Conservation (phyloP, 768 basidiomycete species). For the Suillus ampliporus region DNA sequence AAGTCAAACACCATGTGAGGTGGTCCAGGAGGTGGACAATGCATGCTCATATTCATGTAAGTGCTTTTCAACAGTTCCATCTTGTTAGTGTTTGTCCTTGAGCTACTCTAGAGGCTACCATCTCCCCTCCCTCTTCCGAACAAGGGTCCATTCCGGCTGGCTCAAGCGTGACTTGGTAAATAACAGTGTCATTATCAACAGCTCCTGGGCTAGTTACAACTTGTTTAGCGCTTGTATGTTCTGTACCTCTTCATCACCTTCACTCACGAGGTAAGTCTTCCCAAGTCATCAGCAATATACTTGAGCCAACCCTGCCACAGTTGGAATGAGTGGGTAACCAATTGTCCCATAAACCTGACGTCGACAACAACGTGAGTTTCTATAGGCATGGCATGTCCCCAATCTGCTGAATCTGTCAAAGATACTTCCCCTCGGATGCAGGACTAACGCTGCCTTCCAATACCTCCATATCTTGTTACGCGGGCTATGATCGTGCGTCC, state of each 20-base stretch:
- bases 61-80: slow-evolving; percentile 2
- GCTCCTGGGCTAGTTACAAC: slow-evolving; percentile 38
- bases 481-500: slow-evolving; percentile 28
- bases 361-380: slow-evolving; percentile 25
- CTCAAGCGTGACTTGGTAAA: slow-evolving; percentile 13
- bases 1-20: slow-evolving; percentile 21
- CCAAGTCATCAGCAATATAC: background rate
- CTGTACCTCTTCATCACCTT: slow-evolving; percentile 20
- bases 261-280: slow-evolving; percentile 22
- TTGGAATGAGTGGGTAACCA: slow-evolving; percentile 25
- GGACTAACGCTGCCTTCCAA: slow-evolving; percentile 12
- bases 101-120: background rate
- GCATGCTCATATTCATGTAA: slow-evolving; percentile 24
- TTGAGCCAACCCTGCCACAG: slow-evolving; percentile 19
- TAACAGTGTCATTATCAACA: slow-evolving; percentile 2
- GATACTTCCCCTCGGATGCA: slow-evolving; percentile 27
- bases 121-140: slow-evolving; percentile 1
- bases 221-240: slow-evolving; percentile 33
- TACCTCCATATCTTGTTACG: slow-evolving; percentile 31
- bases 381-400: background rate
- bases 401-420: slow-evolving; percentile 2
- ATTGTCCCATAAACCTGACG: slow-evolving; percentile 21
- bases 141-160: slow-evolving; percentile 22
- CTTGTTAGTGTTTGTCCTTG: too few relatives aligned
- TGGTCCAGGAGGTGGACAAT: slow-evolving; percentile 26